phyloP scores from a whole-genome alignment of 345 rosid species.

The Heritiera littoralis region DNA sequence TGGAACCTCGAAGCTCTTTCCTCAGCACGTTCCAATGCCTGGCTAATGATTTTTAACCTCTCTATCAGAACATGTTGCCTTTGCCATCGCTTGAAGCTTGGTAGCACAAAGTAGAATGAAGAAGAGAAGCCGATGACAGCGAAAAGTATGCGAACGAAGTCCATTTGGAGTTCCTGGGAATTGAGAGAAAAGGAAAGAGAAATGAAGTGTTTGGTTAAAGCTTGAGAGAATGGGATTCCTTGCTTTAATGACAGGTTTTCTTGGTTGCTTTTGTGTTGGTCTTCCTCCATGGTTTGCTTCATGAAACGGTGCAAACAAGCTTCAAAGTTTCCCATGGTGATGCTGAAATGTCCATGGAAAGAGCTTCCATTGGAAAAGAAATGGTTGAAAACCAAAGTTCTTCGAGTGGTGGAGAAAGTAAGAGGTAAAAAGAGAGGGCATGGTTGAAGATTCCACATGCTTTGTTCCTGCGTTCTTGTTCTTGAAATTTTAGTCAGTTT shows the following conservation, averaged over 20 bases:
- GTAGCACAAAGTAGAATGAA: slow-evolving; percentile 36
- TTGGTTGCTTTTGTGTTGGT: not conserved
- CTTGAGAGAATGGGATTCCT: slow-evolving; percentile 21
- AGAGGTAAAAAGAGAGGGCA: not conserved
- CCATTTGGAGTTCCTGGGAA: slow-evolving; percentile 22
- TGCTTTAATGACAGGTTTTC: slow-evolving; percentile 15
- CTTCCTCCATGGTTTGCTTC: slow-evolving; percentile 14
- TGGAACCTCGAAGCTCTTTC: slow-evolving; percentile 46
- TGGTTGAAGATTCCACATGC: too few relatives aligned
- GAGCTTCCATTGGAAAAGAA: not conserved
- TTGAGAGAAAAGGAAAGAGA: not conserved
- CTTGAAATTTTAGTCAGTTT: too few relatives aligned
- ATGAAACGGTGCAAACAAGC: not conserved
- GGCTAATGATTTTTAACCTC: slow-evolving; percentile 50
- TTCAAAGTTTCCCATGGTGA: not conserved
- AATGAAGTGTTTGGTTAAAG: not conserved
- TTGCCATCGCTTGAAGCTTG: slow-evolving; percentile 40
- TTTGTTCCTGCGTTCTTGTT: too few relatives aligned
- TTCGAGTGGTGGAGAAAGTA: too few relatives aligned
- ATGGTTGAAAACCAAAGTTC: not conserved
- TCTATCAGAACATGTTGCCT: slow-evolving; percentile 31
- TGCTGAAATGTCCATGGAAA: not conserved
- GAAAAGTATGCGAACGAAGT: slow-evolving; percentile 29
- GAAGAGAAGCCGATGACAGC: slow-evolving; percentile 52
- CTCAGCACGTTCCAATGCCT: slow-evolving; percentile 55